Evolutionary conservation across 1,139 yeast species (phyloP).

Genomic region (Diutina catenulata): DNA sequence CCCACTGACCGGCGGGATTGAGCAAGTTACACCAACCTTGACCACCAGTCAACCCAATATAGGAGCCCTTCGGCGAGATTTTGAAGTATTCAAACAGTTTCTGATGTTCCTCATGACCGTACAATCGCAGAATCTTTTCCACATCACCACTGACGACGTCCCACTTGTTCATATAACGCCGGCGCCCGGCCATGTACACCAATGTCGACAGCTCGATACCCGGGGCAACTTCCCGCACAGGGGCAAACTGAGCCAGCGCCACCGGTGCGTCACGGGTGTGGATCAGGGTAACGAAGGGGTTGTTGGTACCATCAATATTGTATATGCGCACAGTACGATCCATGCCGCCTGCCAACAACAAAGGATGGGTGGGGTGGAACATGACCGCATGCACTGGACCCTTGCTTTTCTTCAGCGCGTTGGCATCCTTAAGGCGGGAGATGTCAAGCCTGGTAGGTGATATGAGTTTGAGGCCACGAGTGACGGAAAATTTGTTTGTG

Average conservation of each 20-base stretch:
- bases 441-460: constrained; percentile 67
- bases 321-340: constrained; percentile 80
- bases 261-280: constrained; percentile 74
- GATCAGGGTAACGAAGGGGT: constrained; percentile 71
- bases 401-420: constrained; percentile 51
- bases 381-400: constrained; percentile 75
- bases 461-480: constrained; percentile 40
- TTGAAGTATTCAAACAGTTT: constrained; percentile 80
- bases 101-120: constrained; percentile 83
- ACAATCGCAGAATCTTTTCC: constrained; percentile 78
- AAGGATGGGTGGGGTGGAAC: constrained; percentile 80
- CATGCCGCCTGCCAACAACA: constrained; percentile 81
- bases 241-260: constrained; percentile 58
- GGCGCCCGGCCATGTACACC: constrained; percentile 81
- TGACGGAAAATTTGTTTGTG: constrained; percentile 43
- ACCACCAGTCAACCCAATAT: constrained; percentile 67
- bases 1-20: constrained; percentile 70
- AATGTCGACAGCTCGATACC: constrained; percentile 20
- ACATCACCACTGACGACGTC: constrained; percentile 64
- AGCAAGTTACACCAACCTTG: constrained; percentile 86
- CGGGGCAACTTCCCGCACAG: too few species aligned
- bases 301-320: constrained; percentile 84
- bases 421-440: constrained; percentile 76
- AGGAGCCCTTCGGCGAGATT: constrained; percentile 58
- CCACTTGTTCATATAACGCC: constrained; percentile 89